Evolutionary conservation across 2,329 filamentous ascomycete genomes (phyloP).

Genomic region (Alternaria rosae): DNA sequence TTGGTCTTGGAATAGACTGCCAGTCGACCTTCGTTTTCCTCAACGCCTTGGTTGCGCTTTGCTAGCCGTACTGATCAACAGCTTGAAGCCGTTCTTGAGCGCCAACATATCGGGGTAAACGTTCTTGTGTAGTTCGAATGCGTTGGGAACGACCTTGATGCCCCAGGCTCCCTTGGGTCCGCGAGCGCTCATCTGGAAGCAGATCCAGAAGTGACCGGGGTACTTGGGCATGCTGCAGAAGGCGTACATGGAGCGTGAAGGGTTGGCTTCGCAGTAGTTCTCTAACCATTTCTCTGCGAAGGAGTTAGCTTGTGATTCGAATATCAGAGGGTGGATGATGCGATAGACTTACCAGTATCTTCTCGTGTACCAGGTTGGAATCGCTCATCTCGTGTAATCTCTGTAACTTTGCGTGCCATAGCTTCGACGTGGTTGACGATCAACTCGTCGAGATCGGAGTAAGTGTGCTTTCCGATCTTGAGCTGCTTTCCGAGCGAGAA

Average conservation of each 20-base stretch:
- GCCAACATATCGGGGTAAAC: constrained; percentile 94
- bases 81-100: constrained; percentile 96
- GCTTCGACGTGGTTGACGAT: constrained; percentile 97
- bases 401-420: constrained; percentile 97
- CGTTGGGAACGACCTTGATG: constrained; percentile 90
- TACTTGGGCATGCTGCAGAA: constrained; percentile 95
- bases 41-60: constrained; percentile 19
- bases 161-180: constrained; percentile 79
- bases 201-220: constrained; percentile 93
- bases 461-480: constrained; percentile 88
- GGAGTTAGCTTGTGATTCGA: constrained; percentile 15
- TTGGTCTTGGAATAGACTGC: neutral
- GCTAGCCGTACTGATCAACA: constrained; percentile 64
- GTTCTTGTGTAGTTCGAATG: constrained; percentile 87
- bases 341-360: constrained; percentile 76
- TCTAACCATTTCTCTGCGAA: constrained; percentile 87
- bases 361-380: constrained; percentile 82
- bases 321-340: neutral
- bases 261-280: constrained; percentile 95
- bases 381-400: constrained; percentile 94
- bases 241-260: constrained; percentile 88
- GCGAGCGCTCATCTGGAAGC: constrained; percentile 88
- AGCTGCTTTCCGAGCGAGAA: constrained; percentile 89
- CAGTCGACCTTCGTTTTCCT: neutral
- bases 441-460: constrained; percentile 94